Base-by-base conservation (phyloP, 164 flowering plant genomes). In the Liriodendron chinense region DNA sequence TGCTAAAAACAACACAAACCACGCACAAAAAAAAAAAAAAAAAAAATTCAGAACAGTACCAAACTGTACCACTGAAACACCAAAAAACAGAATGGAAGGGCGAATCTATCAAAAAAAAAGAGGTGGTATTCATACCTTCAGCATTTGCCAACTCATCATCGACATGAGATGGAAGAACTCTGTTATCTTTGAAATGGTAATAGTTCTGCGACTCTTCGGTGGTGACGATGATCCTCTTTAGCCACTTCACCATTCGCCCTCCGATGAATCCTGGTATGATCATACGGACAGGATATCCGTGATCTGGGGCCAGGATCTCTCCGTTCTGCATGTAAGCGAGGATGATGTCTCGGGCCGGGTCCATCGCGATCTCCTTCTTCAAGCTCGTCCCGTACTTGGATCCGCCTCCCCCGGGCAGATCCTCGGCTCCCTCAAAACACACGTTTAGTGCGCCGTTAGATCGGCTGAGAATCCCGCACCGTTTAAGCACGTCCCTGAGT, bases 291-390 rank as follows among this genome's bases (percentile, higher is more conserved):
- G 98, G 99, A 57, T 84, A 96, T 1, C 99, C 99, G 26, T 96
- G 99, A 74, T 96, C 99, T 26, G 99, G 97, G 4, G 79, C 4
- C 50, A 96, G 74, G 2, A 3, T 74, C 78, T 89, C 94, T 0
- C 98, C 99, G 83, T 96, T 96, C 75, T 96, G 99, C 98, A 91
- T 89, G 82, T 94, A 96, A 3, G 98, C 97, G 12, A 96, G 13
- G 7, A 96, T 82, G 56, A 96, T 87, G 26, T 96, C 99, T 5
- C 97, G 77, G 1, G 96, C 70, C 0, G 92, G 88, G 79, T 96
- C 98, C 97, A 94, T 92, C 0, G 97, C 99, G 0, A 79, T 1
- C 76, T 94, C 97, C 63, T 76, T 84, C 74, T 34, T 79, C 0
- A 96, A 7, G 68, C 97, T 90, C 0, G 99, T 96, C 0, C 94